phyloP scores from a whole-genome alignment of 139 green algal genomes.

The Microglena sp. region DNA sequence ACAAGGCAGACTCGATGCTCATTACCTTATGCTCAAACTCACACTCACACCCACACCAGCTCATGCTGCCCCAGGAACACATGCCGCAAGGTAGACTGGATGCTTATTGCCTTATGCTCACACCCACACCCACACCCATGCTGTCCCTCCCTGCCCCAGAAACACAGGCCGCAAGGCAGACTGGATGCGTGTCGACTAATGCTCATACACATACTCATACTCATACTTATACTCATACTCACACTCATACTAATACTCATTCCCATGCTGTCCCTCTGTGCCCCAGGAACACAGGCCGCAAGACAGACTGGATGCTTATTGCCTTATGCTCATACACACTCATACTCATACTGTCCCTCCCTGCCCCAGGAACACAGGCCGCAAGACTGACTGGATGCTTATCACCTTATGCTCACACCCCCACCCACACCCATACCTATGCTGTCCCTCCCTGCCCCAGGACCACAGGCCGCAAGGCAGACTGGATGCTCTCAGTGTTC shows the following conservation, averaged over 20 bases:
- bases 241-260: background rate
- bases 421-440: background rate
- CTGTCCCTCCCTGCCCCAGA: no score
- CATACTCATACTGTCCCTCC: background rate
- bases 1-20: background rate
- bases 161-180: no score
- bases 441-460: conserved; percentile 22
- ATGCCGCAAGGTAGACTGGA: background rate
- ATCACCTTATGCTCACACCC: background rate
- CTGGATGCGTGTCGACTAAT: background rate
- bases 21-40: background rate
- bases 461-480: background rate
- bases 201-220: background rate
- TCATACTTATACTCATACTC: background rate
- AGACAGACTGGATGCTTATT: background rate
- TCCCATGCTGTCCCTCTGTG: background rate
- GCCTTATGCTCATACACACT: background rate
- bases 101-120: background rate
- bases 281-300: background rate
- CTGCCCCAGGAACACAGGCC: no score
- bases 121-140: background rate
- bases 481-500: conserved; percentile 20
- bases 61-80: no score
- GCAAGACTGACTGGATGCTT: background rate
- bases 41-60: conserved; percentile 1